Evolutionary conservation across 2,329 filamentous ascomycete genomes (phyloP).

Genomic region (Hymenoscyphus scutula): DNA sequence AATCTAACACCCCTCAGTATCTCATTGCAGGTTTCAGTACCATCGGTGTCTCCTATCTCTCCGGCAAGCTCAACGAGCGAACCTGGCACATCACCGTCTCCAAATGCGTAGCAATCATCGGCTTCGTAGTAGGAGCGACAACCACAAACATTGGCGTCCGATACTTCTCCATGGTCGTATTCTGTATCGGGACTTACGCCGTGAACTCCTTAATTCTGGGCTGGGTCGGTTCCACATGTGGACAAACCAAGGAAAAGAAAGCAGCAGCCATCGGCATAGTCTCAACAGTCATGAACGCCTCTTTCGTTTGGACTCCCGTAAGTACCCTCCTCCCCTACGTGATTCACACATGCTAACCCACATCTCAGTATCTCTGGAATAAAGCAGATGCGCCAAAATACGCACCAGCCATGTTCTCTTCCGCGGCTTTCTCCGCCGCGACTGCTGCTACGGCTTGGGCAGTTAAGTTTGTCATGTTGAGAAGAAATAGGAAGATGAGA

Average conservation of each 20-base stretch:
- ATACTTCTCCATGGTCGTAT: constrained; percentile 7
- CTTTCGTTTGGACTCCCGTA: constrained; percentile 24
- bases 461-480: constrained; percentile 36
- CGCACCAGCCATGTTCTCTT: constrained; percentile 34
- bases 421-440: constrained; percentile 37
- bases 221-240: constrained; percentile 28
- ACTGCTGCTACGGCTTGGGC: constrained; percentile 38
- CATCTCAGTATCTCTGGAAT: constrained; percentile 23
- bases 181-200: constrained; percentile 21
- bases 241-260: constrained; percentile 26
- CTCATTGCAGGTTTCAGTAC: constrained; percentile 14
- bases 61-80: constrained; percentile 20
- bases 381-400: constrained; percentile 36
- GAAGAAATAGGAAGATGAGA: constrained; percentile 35
- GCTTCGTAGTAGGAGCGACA: constrained; percentile 16
- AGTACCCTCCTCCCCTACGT: background rate
- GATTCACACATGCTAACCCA: background rate
- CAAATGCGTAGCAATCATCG: constrained; percentile 18
- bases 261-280: constrained; percentile 25
- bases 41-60: constrained; percentile 13
- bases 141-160: constrained; percentile 13
- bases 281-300: constrained; percentile 21
- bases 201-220: constrained; percentile 34
- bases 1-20: constrained; percentile 10
- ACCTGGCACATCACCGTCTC: constrained; percentile 23